Evolutionary conservation across 208 protist genomes (phyloP).

Genomic region (Leishmania amazonensis): DNA sequence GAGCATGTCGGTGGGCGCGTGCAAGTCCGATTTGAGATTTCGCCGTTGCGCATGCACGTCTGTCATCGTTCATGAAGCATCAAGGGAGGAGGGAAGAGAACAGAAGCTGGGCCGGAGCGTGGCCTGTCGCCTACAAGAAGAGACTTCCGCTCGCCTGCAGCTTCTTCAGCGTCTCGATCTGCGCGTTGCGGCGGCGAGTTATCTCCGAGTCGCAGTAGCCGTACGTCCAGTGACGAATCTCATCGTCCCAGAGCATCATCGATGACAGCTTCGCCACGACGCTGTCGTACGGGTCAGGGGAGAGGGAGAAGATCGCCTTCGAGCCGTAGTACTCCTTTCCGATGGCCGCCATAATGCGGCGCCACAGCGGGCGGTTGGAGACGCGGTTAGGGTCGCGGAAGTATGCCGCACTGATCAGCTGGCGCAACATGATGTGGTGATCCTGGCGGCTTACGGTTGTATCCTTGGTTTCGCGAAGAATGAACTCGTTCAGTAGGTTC

Average conservation of each 20-base stretch:
- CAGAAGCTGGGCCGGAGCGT: not conserved
- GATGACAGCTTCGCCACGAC: slow-evolving; percentile 83
- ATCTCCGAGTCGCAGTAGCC: slow-evolving; percentile 65
- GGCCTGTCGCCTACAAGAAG: slow-evolving; percentile 40
- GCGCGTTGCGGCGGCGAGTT: slow-evolving; percentile 43
- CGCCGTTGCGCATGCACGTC: no score
- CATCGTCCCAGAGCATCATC: slow-evolving; percentile 87
- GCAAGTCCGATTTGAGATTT: not conserved
- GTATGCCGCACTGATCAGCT: slow-evolving; percentile 77
- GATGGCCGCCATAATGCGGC: slow-evolving; percentile 60
- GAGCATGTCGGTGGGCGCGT: not conserved
- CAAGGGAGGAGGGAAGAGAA: not conserved
- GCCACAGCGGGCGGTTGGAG: slow-evolving; percentile 69
- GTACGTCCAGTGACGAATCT: slow-evolving; percentile 67
- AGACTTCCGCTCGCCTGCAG: slow-evolving; percentile 64
- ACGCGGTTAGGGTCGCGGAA: slow-evolving; percentile 55
- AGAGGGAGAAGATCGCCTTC: slow-evolving; percentile 71
- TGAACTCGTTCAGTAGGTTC: slow-evolving; percentile 77
- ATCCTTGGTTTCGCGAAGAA: slow-evolving; percentile 54
- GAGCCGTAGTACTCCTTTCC: slow-evolving; percentile 84
- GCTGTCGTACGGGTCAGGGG: slow-evolving; percentile 85
- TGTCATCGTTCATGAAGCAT: not conserved
- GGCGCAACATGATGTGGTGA: slow-evolving; percentile 87
- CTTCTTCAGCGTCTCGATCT: slow-evolving; percentile 50
- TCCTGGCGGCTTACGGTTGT: slow-evolving; percentile 62